Evolutionary conservation across 257 asterid genomes (phyloP).

Genomic region (Nicotiana sylvestris): DNA sequence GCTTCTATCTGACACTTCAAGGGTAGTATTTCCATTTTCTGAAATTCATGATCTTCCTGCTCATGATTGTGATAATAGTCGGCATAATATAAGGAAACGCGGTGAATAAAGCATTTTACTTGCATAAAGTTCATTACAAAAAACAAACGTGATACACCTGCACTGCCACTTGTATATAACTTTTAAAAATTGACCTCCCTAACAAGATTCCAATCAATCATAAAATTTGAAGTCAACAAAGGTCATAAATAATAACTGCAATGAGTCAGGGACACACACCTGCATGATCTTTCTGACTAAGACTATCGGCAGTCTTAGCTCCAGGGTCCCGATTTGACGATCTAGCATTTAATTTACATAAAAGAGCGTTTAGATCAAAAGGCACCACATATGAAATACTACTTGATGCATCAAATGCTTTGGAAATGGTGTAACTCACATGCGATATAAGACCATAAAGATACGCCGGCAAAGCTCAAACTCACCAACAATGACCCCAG

Average conservation of each 20-base stretch:
- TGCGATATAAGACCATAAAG: conserved; percentile 87
- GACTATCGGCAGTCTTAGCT: conserved; percentile 64
- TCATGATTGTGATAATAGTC: conserved; percentile 3
- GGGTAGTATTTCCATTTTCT: not conserved
- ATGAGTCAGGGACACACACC: conserved; percentile 38
- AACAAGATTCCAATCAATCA: not conserved
- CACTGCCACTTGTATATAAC: not conserved
- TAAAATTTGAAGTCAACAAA: not conserved
- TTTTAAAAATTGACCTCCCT: not conserved
- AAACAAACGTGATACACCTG: not conserved
- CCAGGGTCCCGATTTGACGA: conserved; percentile 92
- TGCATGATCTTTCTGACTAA: conserved; percentile 69
- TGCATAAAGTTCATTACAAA: conserved; percentile 1
- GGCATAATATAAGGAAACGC: not conserved
- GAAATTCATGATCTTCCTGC: not conserved
- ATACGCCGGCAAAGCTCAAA: conserved; percentile 81
- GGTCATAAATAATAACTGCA: not conserved
- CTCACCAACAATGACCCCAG: conserved; percentile 88
- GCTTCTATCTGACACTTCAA: not conserved
- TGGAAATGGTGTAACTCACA: conserved; percentile 43
- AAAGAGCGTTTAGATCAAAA: not conserved
- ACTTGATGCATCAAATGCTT: not conserved
- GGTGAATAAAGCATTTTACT: conserved; percentile 2
- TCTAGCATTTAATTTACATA: conserved; percentile 31
- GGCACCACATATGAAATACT: not conserved